A percentile compares a stretch with the other conserved stretches of the same genome.
Evolutionary conservation across 257 asterid species (phyloP).

Genomic region (Paraleonurus japonicus): DNA sequence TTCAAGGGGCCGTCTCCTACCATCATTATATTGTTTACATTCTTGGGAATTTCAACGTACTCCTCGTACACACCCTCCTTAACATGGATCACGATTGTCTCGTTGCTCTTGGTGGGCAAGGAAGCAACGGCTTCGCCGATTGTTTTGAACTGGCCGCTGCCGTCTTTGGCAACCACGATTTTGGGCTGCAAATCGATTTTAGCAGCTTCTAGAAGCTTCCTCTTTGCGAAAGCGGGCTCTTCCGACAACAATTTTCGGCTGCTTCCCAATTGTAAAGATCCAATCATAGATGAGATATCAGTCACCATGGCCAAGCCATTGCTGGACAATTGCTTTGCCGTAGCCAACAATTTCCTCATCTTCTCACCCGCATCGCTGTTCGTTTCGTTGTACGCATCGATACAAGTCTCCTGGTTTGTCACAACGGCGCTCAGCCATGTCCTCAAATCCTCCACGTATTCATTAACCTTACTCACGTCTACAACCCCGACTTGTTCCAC

Average conservation of each 20-base stretch:
- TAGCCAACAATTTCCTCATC: constrained; percentile 49
- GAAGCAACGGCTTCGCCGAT: constrained; percentile 46
- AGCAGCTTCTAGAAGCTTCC: not conserved
- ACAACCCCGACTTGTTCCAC: constrained; percentile 22
- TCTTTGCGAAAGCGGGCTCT: not conserved
- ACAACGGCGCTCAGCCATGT: too few relatives aligned
- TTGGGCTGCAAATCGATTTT: constrained; percentile 22
- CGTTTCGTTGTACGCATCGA: constrained; percentile 67
- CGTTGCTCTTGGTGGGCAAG: constrained; percentile 28
- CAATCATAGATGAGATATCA: constrained; percentile 26
- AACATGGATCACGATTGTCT: constrained; percentile 32
- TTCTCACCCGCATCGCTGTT: constrained; percentile 58
- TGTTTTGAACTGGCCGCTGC: constrained; percentile 48
- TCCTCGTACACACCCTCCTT: constrained; percentile 60
- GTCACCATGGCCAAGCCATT: constrained; percentile 60
- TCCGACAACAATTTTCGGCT: constrained; percentile 34
- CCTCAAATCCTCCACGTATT: constrained; percentile 40
- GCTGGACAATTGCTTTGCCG: constrained; percentile 51
- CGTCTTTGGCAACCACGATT: constrained; percentile 62
- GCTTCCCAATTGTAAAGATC: constrained; percentile 18
- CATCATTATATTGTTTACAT: constrained; percentile 33
- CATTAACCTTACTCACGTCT: constrained; percentile 31
- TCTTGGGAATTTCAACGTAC: constrained; percentile 33
- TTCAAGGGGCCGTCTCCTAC: constrained; percentile 56
- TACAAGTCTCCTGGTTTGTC: constrained; percentile 66